phyloP scores from a whole-genome alignment of 73 alveolate species.

The Tetrahymena elliotti region DNA sequence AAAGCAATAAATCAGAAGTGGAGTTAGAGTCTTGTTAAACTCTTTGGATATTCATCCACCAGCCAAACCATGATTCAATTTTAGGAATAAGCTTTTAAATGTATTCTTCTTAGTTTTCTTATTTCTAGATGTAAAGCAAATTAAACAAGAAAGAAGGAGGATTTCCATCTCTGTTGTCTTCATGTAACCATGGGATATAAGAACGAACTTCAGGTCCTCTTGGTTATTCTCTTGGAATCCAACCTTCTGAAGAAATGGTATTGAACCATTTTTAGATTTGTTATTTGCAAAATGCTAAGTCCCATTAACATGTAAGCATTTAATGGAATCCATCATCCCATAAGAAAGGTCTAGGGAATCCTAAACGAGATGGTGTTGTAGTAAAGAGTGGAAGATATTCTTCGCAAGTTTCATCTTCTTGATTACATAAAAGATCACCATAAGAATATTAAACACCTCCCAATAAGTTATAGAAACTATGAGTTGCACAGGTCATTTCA shows the following conservation, averaged over 20 bases:
- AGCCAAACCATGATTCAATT: constrained; percentile 9
- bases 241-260: constrained; percentile 82
- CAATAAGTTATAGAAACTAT: constrained; percentile 22
- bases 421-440: constrained; percentile 19
- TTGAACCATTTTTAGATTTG: constrained; percentile 87
- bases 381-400: constrained; percentile 46
- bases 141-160: constrained; percentile 40
- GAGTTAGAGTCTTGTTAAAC: constrained; percentile 4
- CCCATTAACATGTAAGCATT: constrained; percentile 78
- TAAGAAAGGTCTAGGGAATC: constrained; percentile 92
- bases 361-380: constrained; percentile 87
- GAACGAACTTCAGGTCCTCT: constrained; percentile 73
- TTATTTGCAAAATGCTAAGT: constrained; percentile 72
- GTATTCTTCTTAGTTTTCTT: not conserved
- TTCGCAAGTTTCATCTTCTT: constrained; percentile 2
- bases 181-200: constrained; percentile 24
- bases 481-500: constrained; percentile 19
- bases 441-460: constrained; percentile 24
- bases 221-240: constrained; percentile 96
- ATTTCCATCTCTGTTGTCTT: constrained; percentile 38
- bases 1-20: constrained; percentile 1
- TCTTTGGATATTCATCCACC: constrained; percentile 27
- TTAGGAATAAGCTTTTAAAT: constrained; percentile 11
- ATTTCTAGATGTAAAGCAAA: constrained; percentile 1
- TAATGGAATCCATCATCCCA: constrained; percentile 99